Base-by-base conservation (phyloP, 2,329 filamentous ascomycete species). In the Fusarium illudens region DNA sequence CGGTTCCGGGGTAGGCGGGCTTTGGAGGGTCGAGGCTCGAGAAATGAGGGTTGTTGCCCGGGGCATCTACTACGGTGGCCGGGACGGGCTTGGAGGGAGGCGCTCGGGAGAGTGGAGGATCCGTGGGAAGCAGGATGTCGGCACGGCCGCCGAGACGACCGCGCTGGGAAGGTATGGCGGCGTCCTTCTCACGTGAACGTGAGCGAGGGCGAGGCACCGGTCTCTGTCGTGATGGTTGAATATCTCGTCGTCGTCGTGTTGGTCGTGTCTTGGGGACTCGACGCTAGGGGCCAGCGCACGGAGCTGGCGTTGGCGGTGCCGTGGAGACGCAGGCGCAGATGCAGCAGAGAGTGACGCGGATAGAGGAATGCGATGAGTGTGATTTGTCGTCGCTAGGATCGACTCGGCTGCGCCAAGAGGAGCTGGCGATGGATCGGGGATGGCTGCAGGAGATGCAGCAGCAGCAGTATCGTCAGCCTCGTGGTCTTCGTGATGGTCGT, bases 91-190 rank as follows among this genome's bases (percentile, higher is more conserved):
- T 58, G 54, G 70, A 62, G 63, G 69, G 64, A 55, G 64, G 51
- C 60, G 67, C 57, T 66, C 70, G 67, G 74, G 76, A 76, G 75
- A 79, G 76, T 79, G 80, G 77, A 69, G 83, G 79, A 84, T 82
- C 82, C 83, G 83, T 85, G 78, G 82, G 80, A 79, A 79, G 75
- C 75, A 79, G 68, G 71, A 67, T 70, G 74, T 71, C 71, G 76
- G 77, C 80, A 80, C 81, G 78, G 78, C 81, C 81, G 83, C 77
- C 76, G 77, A 73, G 73, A 83, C 79, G 82, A 82, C 81, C 79
- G 80, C 81, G 79, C 75, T 74, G 69, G 64, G 62, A 64, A 67
- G 61, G 51, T 71, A 73, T 74, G 70, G 71, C 65, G 73, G 66
- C 51, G 70, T 72, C 53, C 60, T 64, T 64, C 57, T 73, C 69